Base-by-base conservation (phyloP, 2,329 filamentous ascomycete genomes). In the Neofusicoccum cordaticola region DNA sequence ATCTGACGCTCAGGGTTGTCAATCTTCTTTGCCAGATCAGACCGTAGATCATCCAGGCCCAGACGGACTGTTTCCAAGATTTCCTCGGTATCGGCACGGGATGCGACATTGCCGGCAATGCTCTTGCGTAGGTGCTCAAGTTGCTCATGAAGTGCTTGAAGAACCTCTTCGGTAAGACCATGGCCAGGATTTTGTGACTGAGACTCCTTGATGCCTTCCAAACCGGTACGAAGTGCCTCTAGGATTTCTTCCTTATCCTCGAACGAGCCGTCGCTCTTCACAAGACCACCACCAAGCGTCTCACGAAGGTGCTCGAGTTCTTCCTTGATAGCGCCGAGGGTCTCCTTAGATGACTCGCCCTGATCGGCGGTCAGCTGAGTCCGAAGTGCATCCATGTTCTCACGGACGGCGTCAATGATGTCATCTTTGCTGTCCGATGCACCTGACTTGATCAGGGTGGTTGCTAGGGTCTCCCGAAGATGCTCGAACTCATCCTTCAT, bases 351-450 rank as follows among this genome's bases (percentile, higher is more conserved):
- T 27, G 75, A 71, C 13, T 77, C 76, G 58, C 76, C 75, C 17
- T 81, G 77, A 5, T 80, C 76, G 19, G 70, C 68, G 1, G 71
- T 68, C 15, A 80, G 68, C 45, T 79, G 76, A 6, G 73, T 72
- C 7, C 77, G 76, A 27, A 83, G 71, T 7, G 77, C 78, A 22
- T 82, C 80, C 17, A 82, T 70, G 4, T 79, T 72, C 66, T 79
- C 77, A 27, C 76, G 87, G 2, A 94, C 80, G 9, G 88, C 86
- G 66, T 90, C 85, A 1, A 96, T 83, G 31, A 94, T 84, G 58
- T 93, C 90, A 41, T 90, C 84, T 56, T 84, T 86, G 62, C 87
- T 83, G 8, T 77, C 73, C 17, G 75, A 74, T 27, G 78, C 75
- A 17, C 79, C 80, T 3, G 79, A 77, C 58, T 75, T 79, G 51